Conservation (phyloP, 192 early-diverging fungal genomes). For the Haplosporangium gracile region DNA sequence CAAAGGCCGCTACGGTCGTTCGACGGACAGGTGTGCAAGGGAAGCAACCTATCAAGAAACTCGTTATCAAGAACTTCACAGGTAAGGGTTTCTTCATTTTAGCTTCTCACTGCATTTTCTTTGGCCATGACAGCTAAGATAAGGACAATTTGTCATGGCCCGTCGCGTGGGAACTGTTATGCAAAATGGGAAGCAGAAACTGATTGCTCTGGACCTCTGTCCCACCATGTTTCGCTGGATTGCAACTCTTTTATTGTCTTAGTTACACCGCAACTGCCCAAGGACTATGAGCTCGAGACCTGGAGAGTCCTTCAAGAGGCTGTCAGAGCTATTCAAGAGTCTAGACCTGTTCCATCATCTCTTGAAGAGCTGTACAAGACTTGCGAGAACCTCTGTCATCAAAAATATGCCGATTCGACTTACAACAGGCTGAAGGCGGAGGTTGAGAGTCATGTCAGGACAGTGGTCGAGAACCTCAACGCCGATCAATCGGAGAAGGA, state of each 20-base stretch:
- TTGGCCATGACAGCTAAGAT: not conserved
- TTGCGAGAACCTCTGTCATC: conserved; percentile 84
- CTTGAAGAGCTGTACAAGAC: conserved; percentile 90
- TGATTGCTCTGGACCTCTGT: not conserved
- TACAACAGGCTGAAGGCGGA: conserved; percentile 73
- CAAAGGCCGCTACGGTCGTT: conserved; percentile 21
- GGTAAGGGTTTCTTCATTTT: conserved; percentile 39
- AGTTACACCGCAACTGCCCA: conserved; percentile 73
- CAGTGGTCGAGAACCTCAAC: conserved; percentile 59
- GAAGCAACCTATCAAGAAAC: conserved; percentile 65
- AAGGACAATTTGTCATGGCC: not conserved
- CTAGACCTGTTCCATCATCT: conserved; percentile 72
- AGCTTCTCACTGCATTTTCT: not conserved
- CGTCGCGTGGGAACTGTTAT: not conserved
- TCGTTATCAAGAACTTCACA: conserved; percentile 75
- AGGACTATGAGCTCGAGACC: conserved; percentile 74
- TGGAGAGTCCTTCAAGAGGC: conserved; percentile 76
- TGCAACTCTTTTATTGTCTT: not conserved
- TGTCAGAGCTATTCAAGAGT: conserved; percentile 79
- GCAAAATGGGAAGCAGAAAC: not conserved
- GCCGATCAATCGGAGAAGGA: conserved; percentile 43
- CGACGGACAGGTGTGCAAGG: conserved; percentile 50
- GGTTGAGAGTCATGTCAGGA: conserved; percentile 66
- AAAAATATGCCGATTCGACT: conserved; percentile 74
- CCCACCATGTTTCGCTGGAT: not conserved